Percentiles rank a stretch among this genome's conserved stretches.
phyloP scores from a whole-genome alignment of 352 stramenopile species.

The Halophytophthora polymorphica region DNA sequence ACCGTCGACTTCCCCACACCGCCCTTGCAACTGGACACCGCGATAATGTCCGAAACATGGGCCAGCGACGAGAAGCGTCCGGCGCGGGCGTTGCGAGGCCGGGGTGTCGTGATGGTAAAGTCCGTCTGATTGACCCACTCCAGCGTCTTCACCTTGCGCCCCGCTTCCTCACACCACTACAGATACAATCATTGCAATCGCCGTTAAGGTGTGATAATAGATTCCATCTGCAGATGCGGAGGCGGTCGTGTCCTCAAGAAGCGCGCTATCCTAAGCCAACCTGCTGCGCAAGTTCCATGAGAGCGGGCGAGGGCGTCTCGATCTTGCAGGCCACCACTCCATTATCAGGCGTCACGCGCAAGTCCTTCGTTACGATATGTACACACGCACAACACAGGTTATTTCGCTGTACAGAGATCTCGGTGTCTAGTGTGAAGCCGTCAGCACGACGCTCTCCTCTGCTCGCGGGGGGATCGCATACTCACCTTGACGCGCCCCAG shows the following conservation, averaged over 20 bases:
- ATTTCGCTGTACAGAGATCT: not conserved
- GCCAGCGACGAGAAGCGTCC: constrained; percentile 73
- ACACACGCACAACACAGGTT: not conserved
- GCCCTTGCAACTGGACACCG: constrained; percentile 94
- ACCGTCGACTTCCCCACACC: constrained; percentile 99
- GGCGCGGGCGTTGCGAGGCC: constrained; percentile 64
- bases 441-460: not conserved
- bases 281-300: constrained; percentile 68
- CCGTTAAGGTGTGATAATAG: not conserved
- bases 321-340: constrained; percentile 73
- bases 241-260: not conserved
- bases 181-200: not conserved
- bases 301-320: constrained; percentile 59
- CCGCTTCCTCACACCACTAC: constrained; percentile 70
- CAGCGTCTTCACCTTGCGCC: constrained; percentile 43
- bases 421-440: not conserved
- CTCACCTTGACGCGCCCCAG: constrained; percentile 78
- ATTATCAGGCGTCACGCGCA: constrained; percentile 37
- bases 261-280: constrained; percentile 17
- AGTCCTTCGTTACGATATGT: constrained; percentile 29
- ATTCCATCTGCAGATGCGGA: not conserved
- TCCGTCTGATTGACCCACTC: constrained; percentile 74
- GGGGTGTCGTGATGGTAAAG: constrained; percentile 59
- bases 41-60: constrained; percentile 87
- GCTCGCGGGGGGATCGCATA: constrained; percentile 3